These are phyloP conservation scores for Lasiosphaeria ovina DNA, from an alignment of 495 filamentous ascomycete species.

Conservation along the genomic window DNA sequence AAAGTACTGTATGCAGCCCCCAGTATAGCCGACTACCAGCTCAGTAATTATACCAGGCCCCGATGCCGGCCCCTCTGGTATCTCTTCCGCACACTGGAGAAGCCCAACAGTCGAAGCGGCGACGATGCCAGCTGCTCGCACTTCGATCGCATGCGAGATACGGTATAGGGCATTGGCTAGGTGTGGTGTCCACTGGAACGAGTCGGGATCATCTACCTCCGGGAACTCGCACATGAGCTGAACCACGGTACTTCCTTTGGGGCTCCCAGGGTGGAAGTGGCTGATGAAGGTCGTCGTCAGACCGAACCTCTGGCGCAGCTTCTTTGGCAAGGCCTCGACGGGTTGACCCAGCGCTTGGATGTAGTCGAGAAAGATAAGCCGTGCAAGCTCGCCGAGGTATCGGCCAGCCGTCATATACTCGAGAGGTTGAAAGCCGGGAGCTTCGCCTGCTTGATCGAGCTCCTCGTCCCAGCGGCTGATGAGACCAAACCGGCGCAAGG, in stretches of 20 bases:
- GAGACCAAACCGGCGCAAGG: conserved; percentile 61
- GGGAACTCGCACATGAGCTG: conserved; percentile 57
- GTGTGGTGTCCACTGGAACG: conserved; percentile 59
- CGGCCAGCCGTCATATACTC: conserved; percentile 86
- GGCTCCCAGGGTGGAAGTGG: conserved; percentile 54
- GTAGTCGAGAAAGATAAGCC: conserved; percentile 68
- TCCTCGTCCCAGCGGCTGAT: conserved; percentile 69
- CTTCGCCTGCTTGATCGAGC: conserved; percentile 63
- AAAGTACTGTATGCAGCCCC: conserved; percentile 75
- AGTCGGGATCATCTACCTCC: conserved; percentile 31
- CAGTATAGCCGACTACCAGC: conserved; percentile 73
- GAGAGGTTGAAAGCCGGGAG: conserved; percentile 79
- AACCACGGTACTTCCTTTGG: conserved; percentile 46
- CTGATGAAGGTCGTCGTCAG: conserved; percentile 73
- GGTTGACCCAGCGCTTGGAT: conserved; percentile 45
- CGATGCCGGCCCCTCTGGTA: conserved; percentile 31
- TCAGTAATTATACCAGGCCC: conserved; percentile 41
- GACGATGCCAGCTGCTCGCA: conserved; percentile 67
- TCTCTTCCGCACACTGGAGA: conserved; percentile 63
- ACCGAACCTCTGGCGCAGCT: conserved; percentile 60
- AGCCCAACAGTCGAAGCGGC: conserved; percentile 70
- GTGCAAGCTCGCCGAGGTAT: conserved; percentile 80
- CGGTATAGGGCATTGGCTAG: conserved; percentile 55
- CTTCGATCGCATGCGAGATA: conserved; percentile 63
- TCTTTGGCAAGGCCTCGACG: conserved; percentile 50